Evolutionary conservation across 305 asterid genomes (phyloP).

Genomic region (Solanum aculeatissimum): DNA sequence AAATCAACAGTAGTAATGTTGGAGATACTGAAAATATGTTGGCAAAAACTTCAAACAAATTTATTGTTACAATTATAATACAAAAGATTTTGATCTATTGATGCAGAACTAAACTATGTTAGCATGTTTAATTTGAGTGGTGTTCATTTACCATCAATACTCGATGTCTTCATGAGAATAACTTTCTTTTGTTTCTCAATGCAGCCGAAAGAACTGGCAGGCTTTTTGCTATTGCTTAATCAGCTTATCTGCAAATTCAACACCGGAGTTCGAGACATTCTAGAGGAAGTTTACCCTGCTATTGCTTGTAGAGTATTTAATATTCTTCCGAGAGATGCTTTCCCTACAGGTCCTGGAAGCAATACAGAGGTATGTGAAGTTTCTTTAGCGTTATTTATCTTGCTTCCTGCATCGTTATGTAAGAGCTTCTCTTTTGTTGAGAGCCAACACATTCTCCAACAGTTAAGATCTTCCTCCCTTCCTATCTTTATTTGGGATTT

Average conservation of each 20-base stretch:
- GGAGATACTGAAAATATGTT: background rate
- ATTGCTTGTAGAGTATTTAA: conserved; percentile 55
- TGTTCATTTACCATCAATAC: background rate
- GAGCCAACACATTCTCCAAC: background rate
- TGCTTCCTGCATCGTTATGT: background rate
- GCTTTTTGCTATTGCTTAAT: conserved; percentile 65
- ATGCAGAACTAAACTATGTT: background rate
- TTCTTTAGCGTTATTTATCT: background rate
- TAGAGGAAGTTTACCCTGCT: conserved; percentile 81
- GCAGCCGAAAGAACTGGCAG: conserved; percentile 93
- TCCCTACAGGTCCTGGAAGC: conserved; percentile 69
- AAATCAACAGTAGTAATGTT: background rate
- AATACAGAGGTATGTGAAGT: conserved; percentile 64
- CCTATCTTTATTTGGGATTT: background rate
- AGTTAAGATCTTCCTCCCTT: background rate
- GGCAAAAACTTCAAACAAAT: background rate
- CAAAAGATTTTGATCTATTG: background rate
- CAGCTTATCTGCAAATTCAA: conserved; percentile 92
- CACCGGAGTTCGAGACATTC: conserved; percentile 44
- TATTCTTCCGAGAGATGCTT: conserved; percentile 62
- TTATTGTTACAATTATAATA: background rate
- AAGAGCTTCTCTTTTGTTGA: background rate
- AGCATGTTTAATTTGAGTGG: background rate
- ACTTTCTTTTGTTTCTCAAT: background rate
- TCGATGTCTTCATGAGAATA: background rate